Evolutionary conservation across 371 early-diverging fungal species (phyloP).

Genomic region (Apophysomyces trapeziformis): DNA sequence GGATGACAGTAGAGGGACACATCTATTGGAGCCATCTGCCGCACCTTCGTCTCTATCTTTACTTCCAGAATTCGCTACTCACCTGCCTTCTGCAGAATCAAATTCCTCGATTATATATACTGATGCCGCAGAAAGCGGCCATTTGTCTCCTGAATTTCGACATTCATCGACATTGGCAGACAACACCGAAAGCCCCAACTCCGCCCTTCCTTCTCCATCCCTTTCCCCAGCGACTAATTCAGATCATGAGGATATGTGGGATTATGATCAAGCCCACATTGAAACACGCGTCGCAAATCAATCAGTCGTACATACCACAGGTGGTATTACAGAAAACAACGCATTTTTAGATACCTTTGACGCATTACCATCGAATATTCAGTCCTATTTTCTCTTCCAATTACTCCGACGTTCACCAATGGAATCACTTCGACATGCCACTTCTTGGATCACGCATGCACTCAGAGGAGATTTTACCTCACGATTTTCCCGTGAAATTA

Average conservation of each 20-base stretch:
- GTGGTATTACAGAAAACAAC: neutral
- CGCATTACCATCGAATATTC: conserved; percentile 15
- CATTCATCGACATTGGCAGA: conserved; percentile 2
- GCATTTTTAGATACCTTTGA: conserved; percentile 23
- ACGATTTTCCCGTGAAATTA: conserved; percentile 78
- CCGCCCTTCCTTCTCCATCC: conserved; percentile 23
- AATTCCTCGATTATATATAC: neutral
- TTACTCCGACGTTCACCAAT: conserved; percentile 47
- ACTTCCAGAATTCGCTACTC: conserved; percentile 2
- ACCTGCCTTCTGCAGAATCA: neutral
- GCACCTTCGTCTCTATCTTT: neutral
- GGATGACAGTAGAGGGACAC: neutral
- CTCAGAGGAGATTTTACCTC: conserved; percentile 88
- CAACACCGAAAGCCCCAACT: conserved; percentile 19
- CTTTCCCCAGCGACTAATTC: conserved; percentile 11
- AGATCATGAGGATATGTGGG: conserved; percentile 12
- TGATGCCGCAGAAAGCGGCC: neutral
- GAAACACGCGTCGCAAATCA: conserved; percentile 11
- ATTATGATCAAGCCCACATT: conserved; percentile 1
- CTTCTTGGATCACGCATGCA: conserved; percentile 74
- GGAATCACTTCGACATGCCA: conserved; percentile 80
- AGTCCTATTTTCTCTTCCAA: conserved; percentile 21
- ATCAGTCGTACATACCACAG: neutral
- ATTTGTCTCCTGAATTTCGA: conserved; percentile 4
- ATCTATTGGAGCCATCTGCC: neutral